A percentile compares a stretch with the other conserved stretches of the same genome.
phyloP scores from a whole-genome alignment of 331 rosid genomes.

The Spiraea crenata region DNA sequence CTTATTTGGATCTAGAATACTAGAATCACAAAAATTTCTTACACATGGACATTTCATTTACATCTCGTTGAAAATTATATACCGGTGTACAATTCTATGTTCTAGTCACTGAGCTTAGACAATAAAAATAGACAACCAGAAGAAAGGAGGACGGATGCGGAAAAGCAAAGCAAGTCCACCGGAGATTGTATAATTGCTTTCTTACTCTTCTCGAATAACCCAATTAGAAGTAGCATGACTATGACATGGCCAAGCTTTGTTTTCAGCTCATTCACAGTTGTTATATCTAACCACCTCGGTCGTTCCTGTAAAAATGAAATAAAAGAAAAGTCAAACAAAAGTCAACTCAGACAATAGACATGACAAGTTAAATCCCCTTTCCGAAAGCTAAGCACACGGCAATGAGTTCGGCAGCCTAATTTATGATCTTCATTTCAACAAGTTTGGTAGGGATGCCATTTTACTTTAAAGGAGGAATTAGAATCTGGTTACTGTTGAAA shows the following conservation, averaged over 20 bases:
- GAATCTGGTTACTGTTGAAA: no score
- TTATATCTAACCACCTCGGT: slow-evolving; percentile 77
- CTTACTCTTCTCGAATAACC: slow-evolving; percentile 81
- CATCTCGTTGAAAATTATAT: background rate
- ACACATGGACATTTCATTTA: background rate
- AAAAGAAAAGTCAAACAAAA: background rate
- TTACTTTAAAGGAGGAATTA: no score
- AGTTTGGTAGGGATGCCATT: no score
- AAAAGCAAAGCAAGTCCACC: slow-evolving; percentile 85
- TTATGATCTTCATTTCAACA: no score
- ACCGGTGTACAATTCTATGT: background rate
- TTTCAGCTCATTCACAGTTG: slow-evolving; percentile 77
- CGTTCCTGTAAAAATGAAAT: slow-evolving; percentile 53
- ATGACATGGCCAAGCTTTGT: slow-evolving; percentile 93
- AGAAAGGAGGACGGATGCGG: slow-evolving; percentile 76
- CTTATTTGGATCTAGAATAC: no score
- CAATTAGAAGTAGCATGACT: slow-evolving; percentile 95
- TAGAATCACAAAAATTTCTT: no score
- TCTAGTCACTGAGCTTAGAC: slow-evolving; percentile 61
- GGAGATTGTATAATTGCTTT: slow-evolving; percentile 66
- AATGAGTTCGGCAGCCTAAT: no score
- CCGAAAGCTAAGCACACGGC: no score
- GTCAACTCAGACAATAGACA: background rate
- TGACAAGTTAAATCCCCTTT: background rate
- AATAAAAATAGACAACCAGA: slow-evolving; percentile 73